Evolutionary conservation across 495 filamentous ascomycete genomes (phyloP).

Genomic region (Lasiosphaeria hispida): DNA sequence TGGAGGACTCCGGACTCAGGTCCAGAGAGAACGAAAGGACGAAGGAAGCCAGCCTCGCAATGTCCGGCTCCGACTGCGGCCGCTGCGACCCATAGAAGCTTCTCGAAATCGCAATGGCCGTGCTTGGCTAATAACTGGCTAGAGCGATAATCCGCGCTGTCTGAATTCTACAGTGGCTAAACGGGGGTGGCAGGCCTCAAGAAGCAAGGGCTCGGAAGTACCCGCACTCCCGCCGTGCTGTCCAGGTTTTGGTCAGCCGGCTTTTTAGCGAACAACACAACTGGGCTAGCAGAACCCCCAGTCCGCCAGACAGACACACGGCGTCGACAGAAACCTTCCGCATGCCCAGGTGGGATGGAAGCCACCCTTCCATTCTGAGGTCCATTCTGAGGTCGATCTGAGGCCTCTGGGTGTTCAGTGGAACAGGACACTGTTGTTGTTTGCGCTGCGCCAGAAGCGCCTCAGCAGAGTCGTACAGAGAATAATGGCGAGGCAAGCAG

Average conservation of each 20-base stretch:
- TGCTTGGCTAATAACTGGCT: conserved; percentile 9
- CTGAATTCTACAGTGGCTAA: conserved; percentile 9
- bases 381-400: no score
- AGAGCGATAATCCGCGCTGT: conserved; percentile 17
- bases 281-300: no score
- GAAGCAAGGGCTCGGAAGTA: background rate
- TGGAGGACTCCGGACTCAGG: no score
- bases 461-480: conserved; percentile 3
- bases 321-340: no score
- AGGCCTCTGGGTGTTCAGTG: no score
- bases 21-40: no score
- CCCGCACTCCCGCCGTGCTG: background rate
- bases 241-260: background rate
- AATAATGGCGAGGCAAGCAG: conserved; percentile 16
- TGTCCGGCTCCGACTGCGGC: conserved; percentile 13
- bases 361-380: no score
- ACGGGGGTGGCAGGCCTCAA: background rate
- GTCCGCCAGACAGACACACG: no score
- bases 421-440: background rate
- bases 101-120: conserved; percentile 37
- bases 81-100: conserved; percentile 41
- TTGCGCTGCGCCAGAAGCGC: background rate
- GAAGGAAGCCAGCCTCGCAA: conserved; percentile 6
- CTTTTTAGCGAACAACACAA: no score
- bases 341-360: no score